A percentile compares a stretch with the other conserved stretches of the same genome.
Conservation (phyloP, 352 stramenopile species). For the Phytophthora chlamydospora region DNA sequence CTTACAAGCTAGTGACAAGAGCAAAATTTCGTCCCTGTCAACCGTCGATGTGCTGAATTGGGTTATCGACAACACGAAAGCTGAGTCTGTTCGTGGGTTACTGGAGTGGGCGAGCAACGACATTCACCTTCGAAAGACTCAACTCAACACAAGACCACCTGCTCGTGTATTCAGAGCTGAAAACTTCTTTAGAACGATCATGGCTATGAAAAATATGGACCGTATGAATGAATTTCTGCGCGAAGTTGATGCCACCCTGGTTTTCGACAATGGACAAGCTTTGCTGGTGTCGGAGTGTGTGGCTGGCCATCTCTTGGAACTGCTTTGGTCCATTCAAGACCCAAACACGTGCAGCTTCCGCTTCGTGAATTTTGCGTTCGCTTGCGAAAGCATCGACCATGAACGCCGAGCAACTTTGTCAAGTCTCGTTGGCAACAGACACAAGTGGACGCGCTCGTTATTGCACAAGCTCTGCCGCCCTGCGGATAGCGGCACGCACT, state of each 20-base stretch:
- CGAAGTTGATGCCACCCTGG: conserved; percentile 43
- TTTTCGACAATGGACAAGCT: conserved; percentile 47
- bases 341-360: conserved; percentile 14
- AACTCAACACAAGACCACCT: too few species aligned
- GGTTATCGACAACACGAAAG: too few species aligned
- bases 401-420: conserved; percentile 37
- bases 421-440: conserved; percentile 28
- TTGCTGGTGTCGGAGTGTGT: conserved; percentile 50
- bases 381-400: not conserved
- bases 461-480: conserved; percentile 46
- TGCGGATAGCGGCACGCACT: too few species aligned
- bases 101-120: too few species aligned
- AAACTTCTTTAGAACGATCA: conserved; percentile 55
- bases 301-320: conserved; percentile 41
- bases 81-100: too few species aligned
- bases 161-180: conserved; percentile 40
- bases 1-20: conserved; percentile 21
- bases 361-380: conserved; percentile 27
- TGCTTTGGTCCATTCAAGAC: conserved; percentile 31
- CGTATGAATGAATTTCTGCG: conserved; percentile 35
- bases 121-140: too few species aligned
- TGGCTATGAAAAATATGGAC: not conserved
- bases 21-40: conserved; percentile 15
- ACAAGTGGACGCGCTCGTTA: conserved; percentile 48
- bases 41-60: conserved; percentile 75